Evolutionary conservation across 352 stramenopile genomes (phyloP).

Genomic region (Peronosclerospora sorghi): DNA sequence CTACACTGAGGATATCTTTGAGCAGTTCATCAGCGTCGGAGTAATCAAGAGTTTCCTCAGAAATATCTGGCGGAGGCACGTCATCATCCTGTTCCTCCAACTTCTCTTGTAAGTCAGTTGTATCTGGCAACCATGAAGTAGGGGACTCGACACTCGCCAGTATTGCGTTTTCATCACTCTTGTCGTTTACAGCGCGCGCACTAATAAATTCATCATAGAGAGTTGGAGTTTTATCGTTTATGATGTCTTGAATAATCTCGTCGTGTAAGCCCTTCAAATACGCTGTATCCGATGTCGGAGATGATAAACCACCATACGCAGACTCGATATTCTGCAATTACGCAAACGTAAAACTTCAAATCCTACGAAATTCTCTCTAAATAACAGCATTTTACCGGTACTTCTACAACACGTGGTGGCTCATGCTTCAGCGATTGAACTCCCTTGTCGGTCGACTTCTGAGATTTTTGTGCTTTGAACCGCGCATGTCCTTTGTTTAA

Average conservation of each 20-base stretch:
- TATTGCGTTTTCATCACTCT: slow-evolving; percentile 29
- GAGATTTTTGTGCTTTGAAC: slow-evolving; percentile 16
- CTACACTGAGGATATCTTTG: slow-evolving; percentile 40
- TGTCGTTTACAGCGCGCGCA: slow-evolving; percentile 6
- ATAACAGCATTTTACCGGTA: slow-evolving; percentile 20
- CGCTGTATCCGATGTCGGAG: slow-evolving; percentile 14
- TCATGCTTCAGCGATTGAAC: slow-evolving; percentile 4
- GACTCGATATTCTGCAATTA: slow-evolving; percentile 49
- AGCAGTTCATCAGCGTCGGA: slow-evolving; percentile 29
- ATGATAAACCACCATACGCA: slow-evolving; percentile 55
- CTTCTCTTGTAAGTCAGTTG: not conserved
- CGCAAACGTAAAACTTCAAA: not conserved
- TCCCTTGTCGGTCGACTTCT: slow-evolving; percentile 13
- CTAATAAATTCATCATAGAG: slow-evolving; percentile 38
- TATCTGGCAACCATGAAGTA: slow-evolving; percentile 38
- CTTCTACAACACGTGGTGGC: slow-evolving; percentile 13
- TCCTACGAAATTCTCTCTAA: no score
- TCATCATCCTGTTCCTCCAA: slow-evolving; percentile 14
- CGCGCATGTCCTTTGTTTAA: slow-evolving; percentile 6
- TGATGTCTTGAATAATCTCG: slow-evolving; percentile 43
- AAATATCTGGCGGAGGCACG: slow-evolving; percentile 31
- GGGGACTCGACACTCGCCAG: slow-evolving; percentile 26
- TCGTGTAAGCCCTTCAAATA: slow-evolving; percentile 39
- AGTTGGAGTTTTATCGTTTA: slow-evolving; percentile 30
- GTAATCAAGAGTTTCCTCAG: slow-evolving; percentile 14